These are phyloP conservation scores for Gnaphalium uliginosum DNA, from an alignment of 129 eudicot species.

Conservation along the genomic window DNA sequence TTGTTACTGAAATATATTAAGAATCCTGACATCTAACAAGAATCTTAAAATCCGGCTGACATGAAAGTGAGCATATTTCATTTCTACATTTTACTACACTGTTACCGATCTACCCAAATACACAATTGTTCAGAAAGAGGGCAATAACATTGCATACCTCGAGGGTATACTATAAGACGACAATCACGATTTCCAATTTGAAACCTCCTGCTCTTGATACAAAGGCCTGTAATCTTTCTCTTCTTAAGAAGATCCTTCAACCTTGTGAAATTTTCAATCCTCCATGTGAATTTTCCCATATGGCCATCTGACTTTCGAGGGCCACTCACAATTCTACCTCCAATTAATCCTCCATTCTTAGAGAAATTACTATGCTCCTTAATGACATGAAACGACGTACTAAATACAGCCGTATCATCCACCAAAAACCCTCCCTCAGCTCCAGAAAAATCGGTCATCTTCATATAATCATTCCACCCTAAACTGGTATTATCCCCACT, in stretches of 20 bases:
- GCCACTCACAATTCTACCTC: constrained; percentile 59
- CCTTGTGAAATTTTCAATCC: constrained; percentile 86
- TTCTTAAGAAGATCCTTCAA: constrained; percentile 92
- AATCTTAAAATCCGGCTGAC: not conserved
- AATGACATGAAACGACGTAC: constrained; percentile 90
- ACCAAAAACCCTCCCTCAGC: constrained; percentile 71
- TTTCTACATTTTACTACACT: constrained; percentile 65
- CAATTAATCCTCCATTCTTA: constrained; percentile 63
- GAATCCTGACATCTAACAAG: constrained; percentile 1
- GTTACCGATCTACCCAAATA: not conserved
- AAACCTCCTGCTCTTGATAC: constrained; percentile 98
- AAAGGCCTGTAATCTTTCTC: constrained; percentile 98
- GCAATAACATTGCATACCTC: constrained; percentile 60
- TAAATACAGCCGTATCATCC: constrained; percentile 91
- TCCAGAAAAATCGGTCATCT: constrained; percentile 74
- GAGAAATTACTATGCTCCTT: constrained; percentile 79
- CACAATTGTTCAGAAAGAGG: constrained; percentile 10
- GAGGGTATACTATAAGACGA: constrained; percentile 93
- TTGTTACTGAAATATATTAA: constrained; percentile 4
- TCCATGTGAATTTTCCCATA: constrained; percentile 93
- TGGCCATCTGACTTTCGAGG: constrained; percentile 85
- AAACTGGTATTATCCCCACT: constrained; percentile 96
- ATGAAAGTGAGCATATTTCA: not conserved
- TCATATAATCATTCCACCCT: constrained; percentile 99
- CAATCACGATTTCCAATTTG: constrained; percentile 98